phyloP scores from a whole-genome alignment of 257 asterid genomes.

The Solanum pimpinellifolium region DNA sequence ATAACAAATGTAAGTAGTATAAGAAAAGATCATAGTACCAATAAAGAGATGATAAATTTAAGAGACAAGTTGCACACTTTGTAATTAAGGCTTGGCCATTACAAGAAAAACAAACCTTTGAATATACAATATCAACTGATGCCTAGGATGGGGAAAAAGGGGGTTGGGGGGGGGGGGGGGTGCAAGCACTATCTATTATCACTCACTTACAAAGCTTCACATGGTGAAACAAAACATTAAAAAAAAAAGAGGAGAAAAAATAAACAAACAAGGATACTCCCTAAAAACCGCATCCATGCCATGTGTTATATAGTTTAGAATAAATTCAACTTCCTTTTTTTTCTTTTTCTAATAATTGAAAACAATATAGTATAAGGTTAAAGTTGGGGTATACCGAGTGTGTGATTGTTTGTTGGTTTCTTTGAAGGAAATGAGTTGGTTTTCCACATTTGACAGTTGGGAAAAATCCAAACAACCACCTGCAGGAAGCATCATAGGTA shows the following conservation, averaged over 20 bases:
- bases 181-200: constrained; percentile 19
- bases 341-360: constrained; percentile 4
- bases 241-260: neutral
- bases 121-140: neutral
- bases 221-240: neutral
- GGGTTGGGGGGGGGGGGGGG: neutral
- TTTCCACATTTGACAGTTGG: constrained; percentile 38
- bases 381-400: constrained; percentile 22
- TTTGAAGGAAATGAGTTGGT: constrained; percentile 24
- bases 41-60: neutral
- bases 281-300: constrained; percentile 62
- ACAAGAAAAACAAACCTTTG: constrained; percentile 2
- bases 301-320: constrained; percentile 25
- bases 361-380: constrained; percentile 40
- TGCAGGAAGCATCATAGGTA: constrained; percentile 18
- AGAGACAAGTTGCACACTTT: constrained; percentile 4
- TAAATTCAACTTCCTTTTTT: constrained; percentile 1
- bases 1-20: neutral
- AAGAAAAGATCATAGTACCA: neutral
- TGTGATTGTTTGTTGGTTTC: constrained; percentile 15
- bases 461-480: constrained; percentile 33
- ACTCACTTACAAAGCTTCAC: constrained; percentile 9
- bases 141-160: constrained; percentile 9
- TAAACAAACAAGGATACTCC: constrained; percentile 15
- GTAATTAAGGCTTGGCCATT: constrained; percentile 8